Evolutionary conservation across 2,329 filamentous ascomycete genomes (phyloP), one percentile per base, ranked within the genome.

Genomic region (Aspergillus glaucus): DNA sequence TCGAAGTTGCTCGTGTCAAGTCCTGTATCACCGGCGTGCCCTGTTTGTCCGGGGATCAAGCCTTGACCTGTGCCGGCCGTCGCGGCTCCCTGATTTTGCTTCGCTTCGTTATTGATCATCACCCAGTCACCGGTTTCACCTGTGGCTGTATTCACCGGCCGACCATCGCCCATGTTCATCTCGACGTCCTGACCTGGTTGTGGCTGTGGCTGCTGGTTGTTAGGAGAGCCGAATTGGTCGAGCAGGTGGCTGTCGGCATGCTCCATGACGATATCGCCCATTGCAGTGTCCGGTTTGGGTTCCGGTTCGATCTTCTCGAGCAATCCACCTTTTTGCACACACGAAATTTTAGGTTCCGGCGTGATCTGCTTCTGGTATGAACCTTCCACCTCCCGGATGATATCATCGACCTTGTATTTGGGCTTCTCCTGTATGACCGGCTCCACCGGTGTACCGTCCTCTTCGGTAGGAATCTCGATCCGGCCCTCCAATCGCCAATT

Each of bases 241-340:
- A 68, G 52, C 8, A 68, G 56, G 43, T 62, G 55, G 21, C 52
- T 56, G 43, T 62, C 63, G 15, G 58, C 49, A 26, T 66, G 54
- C 30, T 62, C 68, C 65, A 71, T 65, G 19, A 65, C 53, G 48
- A 68, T 59, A 30, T 68, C 64, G n/a, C 57, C 55, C 28, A 63
- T 59, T 24, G 58, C 55, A 2, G 55, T 49, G 26, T 52, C 48
- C 84, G 55, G 47, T 41, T 56, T 60, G 17, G 56, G 60, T 41
- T 68, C 64, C 0, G 66, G 62, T 40, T 69, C 64, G 10, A 67
- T 64, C 51, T 68, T 73, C 47, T 88, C 81, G 66, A 89, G 72
- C 30, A 81, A 80, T 2, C 89, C 89, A 44, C 89, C 90, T 60
- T 87, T 86, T 61, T 93, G 83, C 40, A 94, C 78, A 42, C 88